Conservation (phyloP, 2,329 filamentous ascomycete genomes). For the Trichoderma sp. region DNA sequence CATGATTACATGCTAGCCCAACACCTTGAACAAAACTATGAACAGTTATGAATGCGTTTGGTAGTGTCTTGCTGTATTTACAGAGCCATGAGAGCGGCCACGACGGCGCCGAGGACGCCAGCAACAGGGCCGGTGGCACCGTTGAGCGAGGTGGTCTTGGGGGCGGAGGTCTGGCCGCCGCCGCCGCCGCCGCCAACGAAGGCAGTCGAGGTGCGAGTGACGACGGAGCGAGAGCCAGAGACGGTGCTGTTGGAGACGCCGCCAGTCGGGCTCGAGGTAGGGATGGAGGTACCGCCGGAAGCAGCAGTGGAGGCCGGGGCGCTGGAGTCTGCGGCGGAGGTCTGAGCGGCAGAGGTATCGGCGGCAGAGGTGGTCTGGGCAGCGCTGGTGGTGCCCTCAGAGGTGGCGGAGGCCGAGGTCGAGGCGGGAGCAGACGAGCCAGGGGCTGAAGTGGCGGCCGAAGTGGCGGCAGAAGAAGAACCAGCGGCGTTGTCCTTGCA, state of each 20-base stretch:
- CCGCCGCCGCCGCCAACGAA: constrained; percentile 31
- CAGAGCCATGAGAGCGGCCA: constrained; percentile 42
- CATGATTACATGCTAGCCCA: constrained; percentile 27
- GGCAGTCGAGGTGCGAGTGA: constrained; percentile 30
- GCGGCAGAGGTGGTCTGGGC: constrained; percentile 9
- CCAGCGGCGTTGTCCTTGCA: constrained; percentile 35
- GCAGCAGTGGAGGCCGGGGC: neutral
- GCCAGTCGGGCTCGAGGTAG: constrained; percentile 7
- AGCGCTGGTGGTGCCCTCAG: constrained; percentile 14
- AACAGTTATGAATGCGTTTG: neutral
- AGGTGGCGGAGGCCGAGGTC: constrained; percentile 17
- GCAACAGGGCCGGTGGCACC: constrained; percentile 37
- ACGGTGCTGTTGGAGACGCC: constrained; percentile 26
- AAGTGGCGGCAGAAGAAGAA: constrained; percentile 1
- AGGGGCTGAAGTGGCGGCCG: constrained; percentile 10
- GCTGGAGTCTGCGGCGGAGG: neutral
- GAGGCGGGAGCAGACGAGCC: constrained; percentile 11
- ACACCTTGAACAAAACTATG: constrained; percentile 7
- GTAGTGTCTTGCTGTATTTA: constrained; percentile 32
- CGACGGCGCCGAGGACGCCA: constrained; percentile 39
- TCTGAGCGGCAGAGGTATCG: neutral
- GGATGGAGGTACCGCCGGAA: constrained; percentile 24
- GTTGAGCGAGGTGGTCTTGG: constrained; percentile 28
- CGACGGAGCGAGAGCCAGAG: constrained; percentile 21
- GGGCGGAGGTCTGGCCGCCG: constrained; percentile 29